Base-by-base conservation (phyloP, 1,139 yeast genomes). In the Kurtzmaniella quercitrusa region DNA sequence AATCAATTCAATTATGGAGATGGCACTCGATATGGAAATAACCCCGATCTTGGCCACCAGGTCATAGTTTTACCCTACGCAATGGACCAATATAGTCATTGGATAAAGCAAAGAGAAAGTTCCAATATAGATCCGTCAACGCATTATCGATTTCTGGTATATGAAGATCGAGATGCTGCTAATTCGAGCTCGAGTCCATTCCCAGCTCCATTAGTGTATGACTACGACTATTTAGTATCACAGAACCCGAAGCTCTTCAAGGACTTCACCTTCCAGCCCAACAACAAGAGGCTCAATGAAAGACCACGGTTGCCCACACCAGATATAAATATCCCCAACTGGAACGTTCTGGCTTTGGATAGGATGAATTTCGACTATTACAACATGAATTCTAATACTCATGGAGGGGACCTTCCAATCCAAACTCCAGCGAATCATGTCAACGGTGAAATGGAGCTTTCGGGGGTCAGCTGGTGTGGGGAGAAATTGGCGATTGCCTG, bases 31-130 rank as follows among this genome's bases (percentile, higher is more conserved):
- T 7, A 16, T 31, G 15, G 6, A 6, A 14, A 14, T 49, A 80
- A 83, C 38, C 55, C 57, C 16, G 54, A 51, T 41, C 51, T 16
- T 5, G 29, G 21, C n/a, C 37, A 27, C 14, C 95, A 87, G 58
- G 89, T 90, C 31, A 71, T 89, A 17, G 73, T 84, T 19, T 68
- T 71, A 24, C 78, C 78, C 8, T 62, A 60, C 52, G 75, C 75
- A 8, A 62, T 72, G 49, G 74, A 70, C 47, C 75, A 71, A 50
- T 72, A 57, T 52, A 67, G 66, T 1, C 62, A 59, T 23, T 65
- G 54, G 51, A 60, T 62, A 33, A 43, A 41, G 25, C 42, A 41
- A 40, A 36, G 17, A 5, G 40, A 38, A 17, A 34, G 10, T n/a
- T 25, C 37, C 21, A 41, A 39, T 39, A 19, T 43, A 23, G n/a